Conservation (phyloP, 305 asterid genomes). For the Fraxinus sp. region DNA sequence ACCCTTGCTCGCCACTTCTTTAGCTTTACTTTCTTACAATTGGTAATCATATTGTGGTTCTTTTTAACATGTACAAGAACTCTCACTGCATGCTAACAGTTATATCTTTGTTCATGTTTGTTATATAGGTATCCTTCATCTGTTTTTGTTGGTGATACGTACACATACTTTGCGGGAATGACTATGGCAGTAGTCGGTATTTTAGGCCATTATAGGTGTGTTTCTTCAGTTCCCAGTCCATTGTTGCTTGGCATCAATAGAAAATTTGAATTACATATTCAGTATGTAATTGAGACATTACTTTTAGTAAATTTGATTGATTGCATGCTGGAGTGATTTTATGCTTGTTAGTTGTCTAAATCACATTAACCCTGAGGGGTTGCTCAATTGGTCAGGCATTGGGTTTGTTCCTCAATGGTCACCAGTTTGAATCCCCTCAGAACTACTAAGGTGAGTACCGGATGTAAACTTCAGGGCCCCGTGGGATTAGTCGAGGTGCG, state of each 20-base stretch:
- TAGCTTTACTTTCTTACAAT: slow-evolving; percentile 81
- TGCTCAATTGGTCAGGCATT: too few relatives aligned
- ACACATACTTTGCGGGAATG: slow-evolving; percentile 97
- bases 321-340: not conserved
- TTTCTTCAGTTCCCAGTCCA: slow-evolving; percentile 13
- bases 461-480: too few relatives aligned
- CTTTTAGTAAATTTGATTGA: not conserved
- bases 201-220: slow-evolving; percentile 88
- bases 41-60: slow-evolving; percentile 49
- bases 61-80: slow-evolving; percentile 10
- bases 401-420: too few relatives aligned
- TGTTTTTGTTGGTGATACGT: slow-evolving; percentile 95
- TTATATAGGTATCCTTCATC: slow-evolving; percentile 82
- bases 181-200: slow-evolving; percentile 97
- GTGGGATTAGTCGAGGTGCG: too few relatives aligned
- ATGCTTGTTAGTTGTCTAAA: not conserved
- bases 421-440: too few relatives aligned
- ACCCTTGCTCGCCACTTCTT: slow-evolving; percentile 90
- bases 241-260: not conserved
- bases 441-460: too few relatives aligned
- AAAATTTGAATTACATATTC: not conserved
- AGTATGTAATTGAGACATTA: not conserved
- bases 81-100: slow-evolving; percentile 13
- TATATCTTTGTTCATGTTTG: slow-evolving; percentile 7
- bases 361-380: not conserved